Percentiles rank a stretch among this genome's conserved stretches.
Evolutionary conservation across 2,329 filamentous ascomycete genomes (phyloP).

Genomic region (Pochonia chlamydosporia): DNA sequence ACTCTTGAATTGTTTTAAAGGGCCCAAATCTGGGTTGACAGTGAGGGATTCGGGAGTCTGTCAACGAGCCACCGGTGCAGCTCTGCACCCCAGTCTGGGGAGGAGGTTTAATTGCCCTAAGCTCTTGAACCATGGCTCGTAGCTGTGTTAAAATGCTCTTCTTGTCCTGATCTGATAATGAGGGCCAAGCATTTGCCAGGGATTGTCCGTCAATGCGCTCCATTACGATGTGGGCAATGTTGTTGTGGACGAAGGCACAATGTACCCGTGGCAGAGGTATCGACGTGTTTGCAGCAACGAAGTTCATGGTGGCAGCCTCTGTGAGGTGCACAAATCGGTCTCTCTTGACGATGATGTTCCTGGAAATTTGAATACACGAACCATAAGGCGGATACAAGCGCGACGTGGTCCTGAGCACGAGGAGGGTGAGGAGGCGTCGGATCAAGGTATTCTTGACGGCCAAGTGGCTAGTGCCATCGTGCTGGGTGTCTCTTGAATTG

Average conservation of each 20-base stretch:
- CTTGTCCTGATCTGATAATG: constrained; percentile 7
- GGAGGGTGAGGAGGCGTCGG: not conserved
- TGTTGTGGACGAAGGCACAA: constrained; percentile 29
- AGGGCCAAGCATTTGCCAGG: constrained; percentile 12
- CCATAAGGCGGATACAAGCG: constrained; percentile 1
- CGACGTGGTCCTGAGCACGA: not conserved
- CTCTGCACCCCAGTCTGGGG: constrained; percentile 15
- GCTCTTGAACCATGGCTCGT: constrained; percentile 14
- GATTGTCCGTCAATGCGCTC: constrained; percentile 21
- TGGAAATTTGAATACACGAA: not conserved
- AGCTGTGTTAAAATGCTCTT: constrained; percentile 16
- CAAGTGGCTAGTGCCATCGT: no score
- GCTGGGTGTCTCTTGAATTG: no score
- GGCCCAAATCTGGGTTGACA: constrained; percentile 21
- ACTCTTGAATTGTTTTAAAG: constrained; percentile 23
- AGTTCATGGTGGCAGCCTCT: constrained; percentile 16
- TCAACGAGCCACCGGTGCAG: constrained; percentile 19
- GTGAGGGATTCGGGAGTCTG: constrained; percentile 20
- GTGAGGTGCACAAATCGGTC: constrained; percentile 5
- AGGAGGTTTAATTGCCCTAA: constrained; percentile 16
- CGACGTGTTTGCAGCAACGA: constrained; percentile 14
- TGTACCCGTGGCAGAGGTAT: constrained; percentile 16
- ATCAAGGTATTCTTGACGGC: not conserved
- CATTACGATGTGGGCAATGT: constrained; percentile 41
- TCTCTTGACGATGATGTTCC: not conserved